A percentile compares a stretch with the other conserved stretches of the same genome.
Evolutionary conservation across 2,329 filamentous ascomycete genomes (phyloP).

Genomic region (Calonectria naviculata): DNA sequence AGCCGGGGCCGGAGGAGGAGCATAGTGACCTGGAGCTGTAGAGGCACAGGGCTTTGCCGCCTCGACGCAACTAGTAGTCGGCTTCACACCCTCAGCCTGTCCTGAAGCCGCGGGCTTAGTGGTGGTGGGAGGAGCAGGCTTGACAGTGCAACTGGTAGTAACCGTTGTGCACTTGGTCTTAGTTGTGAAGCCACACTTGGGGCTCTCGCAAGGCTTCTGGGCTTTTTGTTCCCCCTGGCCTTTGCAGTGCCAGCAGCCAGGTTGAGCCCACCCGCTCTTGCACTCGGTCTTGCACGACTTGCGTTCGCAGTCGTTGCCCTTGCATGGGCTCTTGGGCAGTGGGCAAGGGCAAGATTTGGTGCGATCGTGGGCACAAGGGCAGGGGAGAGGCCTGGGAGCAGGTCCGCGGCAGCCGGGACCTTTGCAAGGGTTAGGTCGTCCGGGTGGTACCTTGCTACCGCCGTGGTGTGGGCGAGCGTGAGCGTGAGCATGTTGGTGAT

Average conservation of each 20-base stretch:
- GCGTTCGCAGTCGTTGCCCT: conserved; percentile 34
- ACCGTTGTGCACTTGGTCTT: conserved; percentile 17
- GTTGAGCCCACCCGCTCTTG: conserved; percentile 40
- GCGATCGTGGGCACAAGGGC: conserved; percentile 21
- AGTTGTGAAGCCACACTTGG: conserved; percentile 26
- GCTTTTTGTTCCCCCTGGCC: conserved; percentile 16
- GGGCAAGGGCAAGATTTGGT: conserved; percentile 13
- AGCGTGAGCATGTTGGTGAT: conserved; percentile 23
- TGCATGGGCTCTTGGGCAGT: conserved; percentile 14
- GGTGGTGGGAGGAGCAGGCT: conserved; percentile 21
- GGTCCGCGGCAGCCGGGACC: conserved; percentile 7
- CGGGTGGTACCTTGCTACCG: background rate
- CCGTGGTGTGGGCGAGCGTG: background rate
- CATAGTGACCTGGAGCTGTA: background rate
- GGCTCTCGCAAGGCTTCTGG: conserved; percentile 24
- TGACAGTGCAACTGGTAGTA: conserved; percentile 15
- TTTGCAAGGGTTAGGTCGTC: conserved; percentile 18
- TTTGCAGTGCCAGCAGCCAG: conserved; percentile 46
- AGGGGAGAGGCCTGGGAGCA: conserved; percentile 25
- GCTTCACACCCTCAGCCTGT: background rate
- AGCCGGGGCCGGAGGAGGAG: background rate
- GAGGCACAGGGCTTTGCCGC: background rate
- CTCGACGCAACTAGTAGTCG: background rate
- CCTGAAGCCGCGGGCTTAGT: background rate
- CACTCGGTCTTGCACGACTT: conserved; percentile 41